These are phyloP conservation scores for Bondarzewia mesenterica DNA, from an alignment of 1,284 basidiomycete species.

Conservation along the genomic window DNA sequence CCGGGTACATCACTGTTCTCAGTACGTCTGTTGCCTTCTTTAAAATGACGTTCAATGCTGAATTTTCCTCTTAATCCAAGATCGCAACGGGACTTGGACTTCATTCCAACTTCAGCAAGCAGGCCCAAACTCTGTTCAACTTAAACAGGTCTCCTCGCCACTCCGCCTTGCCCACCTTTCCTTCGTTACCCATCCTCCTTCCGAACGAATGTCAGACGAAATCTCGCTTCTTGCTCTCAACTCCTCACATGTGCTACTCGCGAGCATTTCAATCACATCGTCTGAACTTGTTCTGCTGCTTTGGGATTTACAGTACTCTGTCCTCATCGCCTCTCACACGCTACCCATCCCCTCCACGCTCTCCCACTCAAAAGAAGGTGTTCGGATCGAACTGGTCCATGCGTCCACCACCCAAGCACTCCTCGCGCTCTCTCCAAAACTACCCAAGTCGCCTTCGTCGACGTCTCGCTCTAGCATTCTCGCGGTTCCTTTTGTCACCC, in stretches of 20 bases:
- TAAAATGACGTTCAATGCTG: slow-evolving; percentile 1
- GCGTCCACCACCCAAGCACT: slow-evolving; percentile 40
- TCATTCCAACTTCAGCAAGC: slow-evolving; percentile 34
- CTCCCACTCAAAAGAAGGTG: slow-evolving; percentile 25
- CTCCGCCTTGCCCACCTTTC: slow-evolving; percentile 18
- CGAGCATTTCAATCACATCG: slow-evolving; percentile 30
- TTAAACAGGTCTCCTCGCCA: slow-evolving; percentile 9
- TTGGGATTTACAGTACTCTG: slow-evolving; percentile 68
- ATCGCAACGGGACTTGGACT: slow-evolving; percentile 36
- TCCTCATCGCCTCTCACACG: slow-evolving; percentile 48
- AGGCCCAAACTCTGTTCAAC: not conserved
- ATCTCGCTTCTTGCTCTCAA: slow-evolving; percentile 45
- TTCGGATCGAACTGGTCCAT: slow-evolving; percentile 24
- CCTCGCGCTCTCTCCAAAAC: slow-evolving; percentile 42
- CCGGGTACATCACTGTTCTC: slow-evolving; percentile 42
- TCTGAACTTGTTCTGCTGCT: slow-evolving; percentile 49
- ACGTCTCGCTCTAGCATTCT: slow-evolving; percentile 41
- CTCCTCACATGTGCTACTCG: slow-evolving; percentile 58
- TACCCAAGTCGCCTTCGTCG: slow-evolving; percentile 13
- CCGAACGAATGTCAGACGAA: slow-evolving; percentile 15
- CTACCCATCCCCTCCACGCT: slow-evolving; percentile 46
- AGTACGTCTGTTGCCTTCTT: slow-evolving; percentile 26
- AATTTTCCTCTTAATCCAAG: slow-evolving; percentile 20
- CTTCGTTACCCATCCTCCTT: slow-evolving; percentile 14
- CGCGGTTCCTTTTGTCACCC: slow-evolving; percentile 46